Evolutionary conservation across 768 basidiomycete genomes (phyloP).

Genomic region (Boletus huronensis): DNA sequence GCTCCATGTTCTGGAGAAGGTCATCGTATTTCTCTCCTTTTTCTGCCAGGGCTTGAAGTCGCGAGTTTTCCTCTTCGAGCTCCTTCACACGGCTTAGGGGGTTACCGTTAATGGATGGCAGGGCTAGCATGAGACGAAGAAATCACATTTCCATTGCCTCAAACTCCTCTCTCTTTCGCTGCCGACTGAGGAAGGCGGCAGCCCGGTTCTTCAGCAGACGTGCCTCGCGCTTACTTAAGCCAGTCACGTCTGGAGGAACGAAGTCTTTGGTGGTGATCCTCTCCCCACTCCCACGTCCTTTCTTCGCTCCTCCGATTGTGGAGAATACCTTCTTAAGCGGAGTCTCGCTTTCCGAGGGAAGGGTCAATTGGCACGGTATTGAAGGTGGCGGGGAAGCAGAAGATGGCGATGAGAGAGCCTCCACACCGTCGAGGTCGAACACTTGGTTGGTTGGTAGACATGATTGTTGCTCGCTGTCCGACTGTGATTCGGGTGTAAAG

Average conservation of each 20-base stretch:
- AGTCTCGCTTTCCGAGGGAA: conserved; percentile 32
- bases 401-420: conserved; percentile 33
- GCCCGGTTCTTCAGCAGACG: conserved; percentile 90
- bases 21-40: conserved; percentile 37
- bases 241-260: conserved; percentile 82
- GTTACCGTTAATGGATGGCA: conserved; percentile 19
- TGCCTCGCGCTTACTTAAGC: conserved; percentile 86
- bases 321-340: conserved; percentile 42
- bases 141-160: conserved; percentile 88
- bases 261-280: conserved; percentile 74
- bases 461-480: conserved; percentile 45
- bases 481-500: conserved; percentile 41
- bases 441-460: conserved; percentile 72
- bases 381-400: conserved; percentile 31
- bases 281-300: conserved; percentile 44
- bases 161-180: conserved; percentile 90
- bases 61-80: conserved; percentile 79
- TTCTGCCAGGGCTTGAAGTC: conserved; percentile 60
- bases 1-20: conserved; percentile 59
- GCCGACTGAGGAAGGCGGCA: conserved; percentile 86
- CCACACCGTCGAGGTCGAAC: conserved; percentile 49
- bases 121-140: conserved; percentile 7
- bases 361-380: conserved; percentile 31
- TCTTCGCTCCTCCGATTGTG: conserved; percentile 42
- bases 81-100: conserved; percentile 70